Evolutionary conservation across 1,139 yeast species (phyloP), one percentile per base, ranked within the genome.

Genomic region (Suhomyces ambrosiae): DNA sequence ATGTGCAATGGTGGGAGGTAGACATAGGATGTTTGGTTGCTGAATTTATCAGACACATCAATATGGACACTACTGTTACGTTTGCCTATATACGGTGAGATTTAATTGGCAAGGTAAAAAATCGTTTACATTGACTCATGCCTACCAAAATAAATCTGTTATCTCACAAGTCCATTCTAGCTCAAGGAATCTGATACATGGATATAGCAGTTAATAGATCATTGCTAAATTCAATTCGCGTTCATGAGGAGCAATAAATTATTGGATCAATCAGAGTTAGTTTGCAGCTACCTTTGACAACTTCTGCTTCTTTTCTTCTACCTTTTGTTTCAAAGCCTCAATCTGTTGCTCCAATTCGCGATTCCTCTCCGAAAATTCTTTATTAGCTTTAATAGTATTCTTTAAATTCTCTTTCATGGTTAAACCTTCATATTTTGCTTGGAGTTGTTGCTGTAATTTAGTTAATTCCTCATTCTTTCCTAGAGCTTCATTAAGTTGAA

Each of bases 341-440:
- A 71, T 59, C 42, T 65, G 74, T 8, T 40, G 52, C 43, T 65
- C 67, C 31, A 71, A 54, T 37, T 71, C 76, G 6, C 46, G 35
- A 40, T 71, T 71, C 30, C 73, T 55, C 32, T 55, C 55, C 6
- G 63, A 58, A 45, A 71, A 70, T 28, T 71, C 77, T 44, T 61
- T 50, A 46, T 71, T 71, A 18, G 76, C 76, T 47, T 69, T 65
- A 37, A 66, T 69, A 1, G 77, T 71, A 43, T 71, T 71, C 40
- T 59, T 63, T 38, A 71, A 56, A 43, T 71, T 71, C 45, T 68
- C 71, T 41, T 70, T 68, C 77, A 71, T 70, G 23, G 71, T 69
- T 39, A 71, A 59, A 28, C 60, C 56, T 37, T 65, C 71, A 40
- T 66, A 68, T 39, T 60, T 58, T 14, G 44, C 45, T 41, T 63